Percentiles rank a stretch among this genome's conserved stretches.
Conservation (phyloP, 228 moss, liverwort and hornwort species). For the Sphagnum fallax region DNA sequence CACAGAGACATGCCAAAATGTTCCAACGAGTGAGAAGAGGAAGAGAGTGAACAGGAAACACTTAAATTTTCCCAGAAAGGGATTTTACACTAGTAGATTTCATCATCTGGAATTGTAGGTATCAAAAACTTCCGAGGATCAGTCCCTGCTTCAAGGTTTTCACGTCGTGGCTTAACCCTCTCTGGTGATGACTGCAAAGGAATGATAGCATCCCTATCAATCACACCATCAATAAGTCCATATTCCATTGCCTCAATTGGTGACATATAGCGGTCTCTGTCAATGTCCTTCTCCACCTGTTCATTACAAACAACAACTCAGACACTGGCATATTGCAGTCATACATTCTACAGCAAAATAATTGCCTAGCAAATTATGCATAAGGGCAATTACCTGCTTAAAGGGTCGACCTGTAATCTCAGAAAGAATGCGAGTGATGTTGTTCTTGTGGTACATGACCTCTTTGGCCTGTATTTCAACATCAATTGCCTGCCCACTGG, state of each 20-base stretch:
- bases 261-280: conserved; percentile 97
- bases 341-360: neutral
- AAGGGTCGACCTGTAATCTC: conserved; percentile 82
- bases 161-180: conserved; percentile 60
- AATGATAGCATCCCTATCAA: conserved; percentile 88
- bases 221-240: conserved; percentile 85
- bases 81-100: conserved; percentile 51
- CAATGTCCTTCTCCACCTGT: conserved; percentile 83
- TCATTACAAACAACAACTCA: neutral
- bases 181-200: conserved; percentile 60
- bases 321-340: neutral
- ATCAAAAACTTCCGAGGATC: conserved; percentile 86
- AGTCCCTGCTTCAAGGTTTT: conserved; percentile 64
- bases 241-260: conserved; percentile 99
- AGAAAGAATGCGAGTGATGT: conserved; percentile 72
- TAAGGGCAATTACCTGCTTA: conserved; percentile 46
- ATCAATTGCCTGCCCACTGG: conserved; percentile 97
- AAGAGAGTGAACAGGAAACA: too few relatives aligned
- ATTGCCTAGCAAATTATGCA: neutral
- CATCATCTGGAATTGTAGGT: conserved; percentile 88
- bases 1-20: too few relatives aligned
- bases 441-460: conserved; percentile 96
- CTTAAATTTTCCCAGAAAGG: too few relatives aligned
- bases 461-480: conserved; percentile 99
- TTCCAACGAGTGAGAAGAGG: too few relatives aligned